phyloP scores from a whole-genome alignment of 148 eudicot genomes.

The Heliamphora exappendiculata region DNA sequence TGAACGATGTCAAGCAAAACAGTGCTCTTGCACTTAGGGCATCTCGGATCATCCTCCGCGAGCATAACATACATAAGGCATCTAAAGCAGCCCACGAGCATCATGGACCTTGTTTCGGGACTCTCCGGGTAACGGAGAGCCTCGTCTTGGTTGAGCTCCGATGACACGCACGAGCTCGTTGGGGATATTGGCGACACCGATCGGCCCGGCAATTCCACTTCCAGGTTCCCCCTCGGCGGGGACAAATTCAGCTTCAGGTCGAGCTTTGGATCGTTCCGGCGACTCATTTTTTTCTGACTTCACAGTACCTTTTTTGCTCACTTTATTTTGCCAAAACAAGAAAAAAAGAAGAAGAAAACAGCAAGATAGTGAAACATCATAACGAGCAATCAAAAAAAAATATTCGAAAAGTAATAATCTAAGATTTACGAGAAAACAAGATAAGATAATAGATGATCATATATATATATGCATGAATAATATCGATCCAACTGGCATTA shows the following conservation, averaged over 20 bases:
- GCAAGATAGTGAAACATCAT: not conserved
- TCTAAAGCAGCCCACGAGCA: not conserved
- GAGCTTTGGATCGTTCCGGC: constrained; percentile 35
- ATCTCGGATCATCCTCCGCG: not conserved
- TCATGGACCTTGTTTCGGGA: constrained; percentile 29
- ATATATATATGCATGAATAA: constrained; percentile 13
- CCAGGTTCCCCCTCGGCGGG: constrained; percentile 31
- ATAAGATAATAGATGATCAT: not conserved
- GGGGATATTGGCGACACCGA: constrained; percentile 45
- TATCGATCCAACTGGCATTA: too few relatives aligned
- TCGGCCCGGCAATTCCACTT: constrained; percentile 33
- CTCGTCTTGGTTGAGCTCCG: constrained; percentile 33
- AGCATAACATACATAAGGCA: not conserved
- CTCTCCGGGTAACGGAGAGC: constrained; percentile 18
- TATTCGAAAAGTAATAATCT: not conserved
- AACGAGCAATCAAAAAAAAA: not conserved
- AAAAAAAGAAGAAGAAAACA: not conserved
- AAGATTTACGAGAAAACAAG: not conserved
- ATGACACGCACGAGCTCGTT: constrained; percentile 52
- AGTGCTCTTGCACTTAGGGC: not conserved
- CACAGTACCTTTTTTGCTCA: constrained; percentile 4
- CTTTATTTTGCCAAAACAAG: not conserved
- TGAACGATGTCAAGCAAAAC: not conserved
- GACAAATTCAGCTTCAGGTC: constrained; percentile 58
- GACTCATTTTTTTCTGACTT: constrained; percentile 29